Evolutionary conservation across 116 monocot species (phyloP).

Genomic region (Zostera marina): DNA sequence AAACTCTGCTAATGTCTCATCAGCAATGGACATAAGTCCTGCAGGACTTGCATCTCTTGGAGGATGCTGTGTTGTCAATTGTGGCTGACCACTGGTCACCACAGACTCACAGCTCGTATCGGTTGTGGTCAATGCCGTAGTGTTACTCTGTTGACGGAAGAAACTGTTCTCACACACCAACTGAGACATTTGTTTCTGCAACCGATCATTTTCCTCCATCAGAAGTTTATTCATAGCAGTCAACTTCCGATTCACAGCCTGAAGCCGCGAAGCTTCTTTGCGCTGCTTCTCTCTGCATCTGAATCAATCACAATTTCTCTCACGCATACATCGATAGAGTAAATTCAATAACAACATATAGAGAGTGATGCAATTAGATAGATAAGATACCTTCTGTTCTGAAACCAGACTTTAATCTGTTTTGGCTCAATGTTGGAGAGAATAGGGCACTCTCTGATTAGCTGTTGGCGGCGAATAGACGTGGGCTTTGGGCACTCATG

Average conservation of each 20-base stretch:
- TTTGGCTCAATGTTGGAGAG: constrained; percentile 12
- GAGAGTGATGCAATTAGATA: not conserved
- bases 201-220: constrained; percentile 88
- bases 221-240: constrained; percentile 88
- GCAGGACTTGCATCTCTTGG: constrained; percentile 65
- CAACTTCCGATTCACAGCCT: constrained; percentile 64
- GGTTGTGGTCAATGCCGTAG: not conserved
- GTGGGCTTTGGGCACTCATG: constrained; percentile 37
- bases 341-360: not conserved
- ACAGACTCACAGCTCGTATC: constrained; percentile 65
- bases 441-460: constrained; percentile 12
- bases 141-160: constrained; percentile 49
- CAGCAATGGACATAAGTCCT: constrained; percentile 55
- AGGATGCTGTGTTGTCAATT: constrained; percentile 19
- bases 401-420: constrained; percentile 17
- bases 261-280: constrained; percentile 69
- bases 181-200: constrained; percentile 83
- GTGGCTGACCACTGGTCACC: constrained; percentile 34
- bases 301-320: not conserved
- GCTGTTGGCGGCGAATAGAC: constrained; percentile 12
- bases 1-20: constrained; percentile 69
- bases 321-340: not conserved
- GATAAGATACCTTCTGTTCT: constrained; percentile 9
- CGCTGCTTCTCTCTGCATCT: constrained; percentile 89
- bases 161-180: constrained; percentile 65